These are phyloP conservation scores for Schwanniomyces occidentalis DNA, from an alignment of 805 yeast species.

Conservation along the genomic window DNA sequence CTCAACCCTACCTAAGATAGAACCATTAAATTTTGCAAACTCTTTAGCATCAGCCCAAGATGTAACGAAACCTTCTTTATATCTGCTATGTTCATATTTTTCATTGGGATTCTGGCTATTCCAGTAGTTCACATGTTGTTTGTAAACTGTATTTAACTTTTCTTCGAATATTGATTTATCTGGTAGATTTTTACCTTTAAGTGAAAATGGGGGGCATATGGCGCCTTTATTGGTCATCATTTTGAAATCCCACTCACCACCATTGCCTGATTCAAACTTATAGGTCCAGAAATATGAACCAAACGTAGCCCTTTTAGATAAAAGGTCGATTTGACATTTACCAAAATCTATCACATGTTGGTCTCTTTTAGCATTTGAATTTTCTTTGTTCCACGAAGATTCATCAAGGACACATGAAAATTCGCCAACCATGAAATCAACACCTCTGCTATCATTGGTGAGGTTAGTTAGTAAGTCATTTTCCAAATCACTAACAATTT, in stretches of 20 bases:
- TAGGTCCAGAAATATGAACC: conserved; percentile 92
- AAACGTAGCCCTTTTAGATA: conserved; percentile 54
- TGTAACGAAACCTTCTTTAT: conserved; percentile 69
- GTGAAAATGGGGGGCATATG: conserved; percentile 20
- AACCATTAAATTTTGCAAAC: conserved; percentile 68
- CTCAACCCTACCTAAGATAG: conserved; percentile 69
- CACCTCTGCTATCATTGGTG: conserved; percentile 42
- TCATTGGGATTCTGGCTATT: conserved; percentile 52
- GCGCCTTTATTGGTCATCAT: conserved; percentile 72
- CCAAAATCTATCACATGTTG: conserved; percentile 65
- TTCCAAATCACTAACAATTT: conserved; percentile 59
- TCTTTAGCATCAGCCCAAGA: conserved; percentile 75
- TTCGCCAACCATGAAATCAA: conserved; percentile 84
- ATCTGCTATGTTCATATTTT: conserved; percentile 79
- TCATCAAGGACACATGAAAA: conserved; percentile 86
- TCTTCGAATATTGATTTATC: conserved; percentile 42
- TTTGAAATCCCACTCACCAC: conserved; percentile 95
- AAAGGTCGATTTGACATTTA: conserved; percentile 46
- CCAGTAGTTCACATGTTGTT: conserved; percentile 71
- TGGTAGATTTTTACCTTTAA: conserved; percentile 34
- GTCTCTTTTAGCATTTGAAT: conserved; percentile 44
- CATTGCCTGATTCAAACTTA: conserved; percentile 83
- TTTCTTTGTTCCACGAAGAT: conserved; percentile 63
- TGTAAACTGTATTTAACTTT: conserved; percentile 33
- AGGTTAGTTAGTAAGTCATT: conserved; percentile 50